A percentile compares a stretch with the other conserved stretches of the same genome.
These are phyloP conservation scores for Coffea eugenioides DNA, from an alignment of 257 asterid genomes.

Conservation along the genomic window DNA sequence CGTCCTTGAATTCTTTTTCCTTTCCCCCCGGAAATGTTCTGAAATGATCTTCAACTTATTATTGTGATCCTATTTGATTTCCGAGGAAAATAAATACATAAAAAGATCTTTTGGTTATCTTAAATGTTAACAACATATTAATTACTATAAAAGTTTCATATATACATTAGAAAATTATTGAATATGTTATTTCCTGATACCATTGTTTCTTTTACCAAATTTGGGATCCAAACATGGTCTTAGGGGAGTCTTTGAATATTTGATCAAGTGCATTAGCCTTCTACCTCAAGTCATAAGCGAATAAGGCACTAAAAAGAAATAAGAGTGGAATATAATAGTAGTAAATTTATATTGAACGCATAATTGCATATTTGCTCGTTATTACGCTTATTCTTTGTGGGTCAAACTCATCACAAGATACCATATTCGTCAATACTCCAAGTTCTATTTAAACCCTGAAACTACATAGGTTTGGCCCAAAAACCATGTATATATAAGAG, in stretches of 20 bases:
- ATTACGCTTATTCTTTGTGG: not conserved
- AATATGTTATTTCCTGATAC: too few species aligned
- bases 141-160: too few species aligned
- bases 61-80: not conserved
- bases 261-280: not conserved
- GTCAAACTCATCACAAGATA: conserved; percentile 6
- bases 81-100: too few species aligned
- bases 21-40: not conserved
- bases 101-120: not conserved
- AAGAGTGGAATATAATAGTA: not conserved
- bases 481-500: not conserved
- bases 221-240: too few species aligned
- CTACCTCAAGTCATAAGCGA: not conserved
- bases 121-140: too few species aligned
- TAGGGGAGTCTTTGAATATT: not conserved
- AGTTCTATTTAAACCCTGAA: not conserved
- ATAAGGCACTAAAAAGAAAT: not conserved
- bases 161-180: too few species aligned
- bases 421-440: not conserved
- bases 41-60: not conserved
- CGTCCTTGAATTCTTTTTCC: not conserved
- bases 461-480: not conserved
- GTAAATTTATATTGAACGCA: not conserved
- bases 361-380: not conserved
- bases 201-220: too few species aligned